Conservation (phyloP, 2,329 filamentous ascomycete genomes). For the Trichoderma harzianum region DNA sequence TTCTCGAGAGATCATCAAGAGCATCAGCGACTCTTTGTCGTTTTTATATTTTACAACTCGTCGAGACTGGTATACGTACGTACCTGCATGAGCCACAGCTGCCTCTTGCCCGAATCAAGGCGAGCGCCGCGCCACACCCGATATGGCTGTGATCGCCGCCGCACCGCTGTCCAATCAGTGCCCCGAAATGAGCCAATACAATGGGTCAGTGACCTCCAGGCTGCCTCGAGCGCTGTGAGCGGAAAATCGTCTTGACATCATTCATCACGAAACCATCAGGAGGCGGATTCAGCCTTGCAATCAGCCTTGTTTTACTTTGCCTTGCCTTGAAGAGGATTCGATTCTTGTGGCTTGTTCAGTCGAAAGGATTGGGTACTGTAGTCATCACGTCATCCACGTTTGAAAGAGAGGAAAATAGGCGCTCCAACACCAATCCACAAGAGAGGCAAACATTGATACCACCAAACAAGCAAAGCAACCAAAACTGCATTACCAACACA, state of each 20-base stretch:
- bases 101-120: neutral
- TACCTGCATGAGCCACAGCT: slow-evolving; percentile 7
- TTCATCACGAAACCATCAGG: slow-evolving; percentile 4
- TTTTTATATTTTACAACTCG: slow-evolving; percentile 18
- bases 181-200: neutral
- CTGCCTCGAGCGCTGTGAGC: neutral
- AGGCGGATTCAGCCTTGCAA: neutral
- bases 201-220: neutral
- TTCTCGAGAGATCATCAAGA: neutral
- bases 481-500: neutral
- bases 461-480: neutral
- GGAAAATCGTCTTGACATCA: neutral
- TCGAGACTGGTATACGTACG: neutral
- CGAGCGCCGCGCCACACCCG: slow-evolving; percentile 9
- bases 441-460: neutral
- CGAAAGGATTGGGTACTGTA: neutral
- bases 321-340: neutral
- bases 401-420: neutral
- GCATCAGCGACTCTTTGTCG: neutral
- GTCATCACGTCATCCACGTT: neutral
- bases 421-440: neutral
- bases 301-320: neutral
- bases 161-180: neutral
- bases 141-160: neutral
- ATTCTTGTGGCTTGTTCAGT: neutral